These are phyloP conservation scores for Musa balbisiana DNA, from an alignment of 202 grass and related monocot genomes.

Conservation along the genomic window DNA sequence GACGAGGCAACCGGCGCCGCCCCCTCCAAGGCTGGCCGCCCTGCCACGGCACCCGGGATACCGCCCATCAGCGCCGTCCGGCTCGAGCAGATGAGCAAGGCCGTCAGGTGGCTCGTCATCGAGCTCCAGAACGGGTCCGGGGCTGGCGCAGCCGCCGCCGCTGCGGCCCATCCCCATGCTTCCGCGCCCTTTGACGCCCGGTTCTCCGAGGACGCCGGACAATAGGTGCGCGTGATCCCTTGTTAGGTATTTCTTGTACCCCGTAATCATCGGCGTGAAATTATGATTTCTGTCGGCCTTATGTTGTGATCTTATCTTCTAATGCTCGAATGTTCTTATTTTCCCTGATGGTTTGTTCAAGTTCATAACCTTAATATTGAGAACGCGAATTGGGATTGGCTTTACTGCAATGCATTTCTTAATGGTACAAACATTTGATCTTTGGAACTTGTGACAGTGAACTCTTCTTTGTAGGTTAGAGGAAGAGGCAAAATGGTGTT, in stretches of 20 bases:
- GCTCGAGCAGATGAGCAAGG: slow-evolving; percentile 99
- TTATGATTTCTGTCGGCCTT: no score
- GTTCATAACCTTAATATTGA: no score
- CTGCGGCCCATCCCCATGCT: slow-evolving; percentile 21
- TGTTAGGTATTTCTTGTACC: neutral
- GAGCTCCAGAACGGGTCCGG: slow-evolving; percentile 82
- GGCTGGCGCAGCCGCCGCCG: slow-evolving; percentile 16
- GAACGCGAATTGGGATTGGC: no score
- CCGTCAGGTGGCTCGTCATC: slow-evolving; percentile 92
- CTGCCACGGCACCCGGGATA: slow-evolving; percentile 42
- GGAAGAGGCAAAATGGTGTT: no score
- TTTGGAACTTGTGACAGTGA: no score
- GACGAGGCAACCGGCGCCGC: slow-evolving; percentile 79
- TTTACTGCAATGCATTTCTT: no score
- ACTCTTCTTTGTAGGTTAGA: no score
- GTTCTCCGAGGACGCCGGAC: slow-evolving; percentile 58
- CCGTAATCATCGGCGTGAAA: no score
- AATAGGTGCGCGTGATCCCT: slow-evolving; percentile 44
- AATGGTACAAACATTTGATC: no score
- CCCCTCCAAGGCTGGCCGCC: slow-evolving; percentile 12
- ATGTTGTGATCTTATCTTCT: no score
- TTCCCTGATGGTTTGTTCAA: no score
- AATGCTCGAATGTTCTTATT: no score
- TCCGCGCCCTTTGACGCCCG: slow-evolving; percentile 45
- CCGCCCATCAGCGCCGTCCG: slow-evolving; percentile 88